These are phyloP conservation scores for Cyclanthera cordifolia DNA, from an alignment of 306 rosid species.

Conservation along the genomic window DNA sequence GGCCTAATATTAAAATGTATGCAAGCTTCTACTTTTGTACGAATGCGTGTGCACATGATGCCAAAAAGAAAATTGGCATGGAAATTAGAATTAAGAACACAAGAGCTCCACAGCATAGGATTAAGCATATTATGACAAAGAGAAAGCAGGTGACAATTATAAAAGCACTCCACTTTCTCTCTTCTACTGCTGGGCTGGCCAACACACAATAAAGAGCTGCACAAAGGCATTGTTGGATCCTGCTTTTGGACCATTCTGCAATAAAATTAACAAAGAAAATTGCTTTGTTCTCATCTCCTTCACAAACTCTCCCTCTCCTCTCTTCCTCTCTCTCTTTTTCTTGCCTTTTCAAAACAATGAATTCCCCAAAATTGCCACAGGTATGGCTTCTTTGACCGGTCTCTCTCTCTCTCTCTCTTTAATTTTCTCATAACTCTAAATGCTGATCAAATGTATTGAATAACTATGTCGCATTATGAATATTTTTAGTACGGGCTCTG, in stretches of 20 bases:
- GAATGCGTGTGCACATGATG: background rate
- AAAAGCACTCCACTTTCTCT: slow-evolving; percentile 23
- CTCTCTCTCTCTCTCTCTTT: slow-evolving; percentile 16
- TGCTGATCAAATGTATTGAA: no score
- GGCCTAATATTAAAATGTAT: background rate
- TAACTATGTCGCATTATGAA: no score
- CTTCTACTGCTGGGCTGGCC: no score
- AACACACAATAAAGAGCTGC: no score
- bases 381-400: slow-evolving; percentile 36
- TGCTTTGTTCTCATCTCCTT: slow-evolving; percentile 32
- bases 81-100: no score
- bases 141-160: slow-evolving; percentile 26
- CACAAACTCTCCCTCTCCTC: slow-evolving; percentile 39
- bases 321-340: no score
- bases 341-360: slow-evolving; percentile 69
- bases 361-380: slow-evolving; percentile 97
- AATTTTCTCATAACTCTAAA: background rate
- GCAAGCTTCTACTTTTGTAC: background rate
- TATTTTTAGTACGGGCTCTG: no score
- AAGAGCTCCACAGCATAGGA: slow-evolving; percentile 15
- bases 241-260: slow-evolving; percentile 53
- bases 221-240: slow-evolving; percentile 23
- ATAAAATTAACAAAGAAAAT: slow-evolving; percentile 22
- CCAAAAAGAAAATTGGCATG: no score
- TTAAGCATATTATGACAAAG: slow-evolving; percentile 12